Evolutionary conservation across 345 rosid genomes (phyloP), one percentile per base, ranked within the genome.

Genomic region (Isatis tinctoria): DNA sequence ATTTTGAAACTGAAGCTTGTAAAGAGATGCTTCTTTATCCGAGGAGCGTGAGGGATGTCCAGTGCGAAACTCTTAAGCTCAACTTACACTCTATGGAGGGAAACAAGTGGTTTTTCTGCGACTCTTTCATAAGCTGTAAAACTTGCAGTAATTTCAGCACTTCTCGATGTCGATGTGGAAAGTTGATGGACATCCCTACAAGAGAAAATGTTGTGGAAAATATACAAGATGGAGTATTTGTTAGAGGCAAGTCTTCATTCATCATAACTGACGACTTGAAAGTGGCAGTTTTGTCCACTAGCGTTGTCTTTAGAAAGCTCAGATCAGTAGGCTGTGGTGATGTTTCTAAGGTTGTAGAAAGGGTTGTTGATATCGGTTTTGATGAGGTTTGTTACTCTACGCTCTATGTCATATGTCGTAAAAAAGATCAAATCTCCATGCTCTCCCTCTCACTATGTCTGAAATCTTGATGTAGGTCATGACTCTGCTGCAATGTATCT

Each of bases 201-300:
- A n/a, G n/a, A n/a, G n/a, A n/a, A n/a, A n/a, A n/a, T n/a, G n/a
- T n/a, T n/a, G n/a, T n/a, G n/a, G n/a, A n/a, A n/a, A n/a, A n/a
- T 5, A 35, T 18, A 35, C 10, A 36, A 17, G 24, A 37, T 27
- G 60, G 63, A 69, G 70, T 69, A 24, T 75, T 69, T 75, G 69
- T 75, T 18, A 40, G 54, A 4, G 62, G 33, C 10, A 26, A 47
- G 35, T 24, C 3, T 16, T 41, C 59, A 33, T 61, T 51, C 40
- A 52, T 75, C 58, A 51, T 75, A 22, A 69, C 64, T 5, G 79
- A 75, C 5, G 74, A 69, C 62, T 47, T 75, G 67, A 35, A 60
- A 37, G 74, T 75, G 5, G n/a, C 22, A 20, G 57, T 64, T 10
- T 27, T 36, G 18, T 63, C 68, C 17, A 62, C 57, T 39, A 48